Evolutionary conservation across 345 rosid genomes (phyloP), one percentile per base, ranked within the genome.

Genomic region (Triadica sebifera): DNA sequence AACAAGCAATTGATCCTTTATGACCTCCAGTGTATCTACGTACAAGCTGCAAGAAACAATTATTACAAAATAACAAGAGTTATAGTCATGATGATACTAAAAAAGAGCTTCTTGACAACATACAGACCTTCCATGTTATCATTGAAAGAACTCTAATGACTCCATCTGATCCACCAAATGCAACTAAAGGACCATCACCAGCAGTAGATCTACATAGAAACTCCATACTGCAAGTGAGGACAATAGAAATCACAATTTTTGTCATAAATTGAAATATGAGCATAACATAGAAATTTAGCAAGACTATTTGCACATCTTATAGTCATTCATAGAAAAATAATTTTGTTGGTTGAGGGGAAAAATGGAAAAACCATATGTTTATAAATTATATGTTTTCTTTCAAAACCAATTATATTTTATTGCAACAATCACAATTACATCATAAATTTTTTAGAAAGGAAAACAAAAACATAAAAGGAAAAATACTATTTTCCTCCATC

Each of bases 91-190:
- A 65, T 39, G 81, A 69, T 70, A 77, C 59, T 50, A 73, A 47
- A 63, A 52, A 41, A 37, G 25, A 73, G 45, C 45, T 69, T 55
- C 41, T 75, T 70, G 58, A 65, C 12, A 73, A 71, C 41, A 20
- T 60, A 52, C 90, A 77, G 75, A 95, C 99, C 99, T 87, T 95
- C 99, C 99, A 95, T 53, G 98, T 86, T 82, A 93, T 93, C 98
- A 95, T 95, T 74, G 99, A 95, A 79, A 95, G 96, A 84, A 95
- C 99, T 82, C 99, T 90, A 65, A 95, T 93, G 73, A 95, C 93
- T 73, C 99, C 99, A 86, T 93, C 99, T 29, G 99, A 89, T 84
- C 92, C 88, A 77, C 99, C 99, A 84, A 93, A 95, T 65, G 99
- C 99, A 83, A 95, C 94, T 72, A 93, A 93, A 72, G 99, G 98